Evolutionary conservation across 2,329 filamentous ascomycete genomes (phyloP), one percentile per base, ranked within the genome.

Genomic region (Monilinia vaccinii-corymbosi): DNA sequence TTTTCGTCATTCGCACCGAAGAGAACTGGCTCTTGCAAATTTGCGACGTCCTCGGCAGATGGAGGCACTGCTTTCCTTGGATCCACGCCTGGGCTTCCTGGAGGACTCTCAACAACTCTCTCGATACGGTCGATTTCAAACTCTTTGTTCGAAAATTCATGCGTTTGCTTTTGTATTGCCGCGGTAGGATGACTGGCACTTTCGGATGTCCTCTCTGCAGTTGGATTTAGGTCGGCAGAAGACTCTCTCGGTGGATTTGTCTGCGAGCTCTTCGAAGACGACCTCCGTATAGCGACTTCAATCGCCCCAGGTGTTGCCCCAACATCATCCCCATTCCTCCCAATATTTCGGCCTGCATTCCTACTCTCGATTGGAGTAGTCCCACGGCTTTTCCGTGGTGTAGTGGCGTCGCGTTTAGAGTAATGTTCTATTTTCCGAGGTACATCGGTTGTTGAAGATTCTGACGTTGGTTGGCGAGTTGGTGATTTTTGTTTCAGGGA

Each of bases 401-500:
- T 68, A 16, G 64, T 65, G 18, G 48, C 66, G 65, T 71, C 67
- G 45, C 66, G 63, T 38, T 66, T 64, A 47, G 61, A 40, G 6
- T 34, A 36, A 42, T 68, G 68, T 47, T 58, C 58, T 31, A 58
- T 60, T 59, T 68, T 68, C 28, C 63, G 61, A 23, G 63, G 57
- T 36, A 64, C 55, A 53, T 65, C 65, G 36, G 53, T 46, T 45
- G 28, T 47, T 49, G 52, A 60, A 47, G 40, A 40, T 59, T 72
- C 65, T 51, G 66, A 62, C 50, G 64, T 63, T 47, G 53, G 61
- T 60, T 66, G 64, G 16, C 62, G 66, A 38, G 51, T 67, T 32
- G 62, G 71, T 66, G 65, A 70, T 70, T 73, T 73, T 59, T 73
- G 73, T 64, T 75, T 76, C 36, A 78, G 65, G 18, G 70, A 70